phyloP scores from a whole-genome alignment of 1,284 basidiomycete species.

The Tranzscheliella williamsii region DNA sequence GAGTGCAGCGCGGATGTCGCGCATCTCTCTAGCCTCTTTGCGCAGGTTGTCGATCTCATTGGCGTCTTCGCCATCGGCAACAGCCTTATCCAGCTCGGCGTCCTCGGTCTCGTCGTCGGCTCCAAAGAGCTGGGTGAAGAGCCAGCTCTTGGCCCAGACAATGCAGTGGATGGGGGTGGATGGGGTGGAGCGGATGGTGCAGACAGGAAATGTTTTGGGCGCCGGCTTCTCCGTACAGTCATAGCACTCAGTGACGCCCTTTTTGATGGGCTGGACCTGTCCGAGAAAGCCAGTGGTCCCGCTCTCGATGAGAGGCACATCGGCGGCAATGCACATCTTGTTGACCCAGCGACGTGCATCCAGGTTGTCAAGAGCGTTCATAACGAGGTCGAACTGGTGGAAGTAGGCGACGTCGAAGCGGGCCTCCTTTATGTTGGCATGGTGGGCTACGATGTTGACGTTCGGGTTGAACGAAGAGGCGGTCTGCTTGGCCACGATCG shows the following conservation, averaged over 20 bases:
- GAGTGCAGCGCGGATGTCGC: slow-evolving; percentile 69
- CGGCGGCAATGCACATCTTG: slow-evolving; percentile 90
- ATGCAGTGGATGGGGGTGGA: slow-evolving; percentile 98
- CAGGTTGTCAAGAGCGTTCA: slow-evolving; percentile 92
- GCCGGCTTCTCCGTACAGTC: slow-evolving; percentile 70
- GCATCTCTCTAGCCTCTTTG: slow-evolving; percentile 86
- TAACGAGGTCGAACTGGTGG: slow-evolving; percentile 82
- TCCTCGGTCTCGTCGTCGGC: slow-evolving; percentile 57
- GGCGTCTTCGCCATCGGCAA: slow-evolving; percentile 86
- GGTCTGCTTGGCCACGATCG: slow-evolving; percentile 85
- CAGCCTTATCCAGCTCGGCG: slow-evolving; percentile 79
- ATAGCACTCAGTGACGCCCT: slow-evolving; percentile 53
- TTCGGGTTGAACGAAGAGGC: slow-evolving; percentile 90
- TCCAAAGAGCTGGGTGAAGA: slow-evolving; percentile 68
- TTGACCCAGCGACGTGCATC: slow-evolving; percentile 68
- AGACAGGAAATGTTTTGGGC: slow-evolving; percentile 93
- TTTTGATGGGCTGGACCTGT: slow-evolving; percentile 57
- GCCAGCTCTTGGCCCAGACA: slow-evolving; percentile 97
- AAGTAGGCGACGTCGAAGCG: slow-evolving; percentile 92
- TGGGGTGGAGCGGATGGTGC: slow-evolving; percentile 96
- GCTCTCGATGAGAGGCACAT: slow-evolving; percentile 89
- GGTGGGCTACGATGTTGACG: slow-evolving; percentile 82
- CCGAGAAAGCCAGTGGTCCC: slow-evolving; percentile 96
- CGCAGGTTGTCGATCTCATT: slow-evolving; percentile 83
- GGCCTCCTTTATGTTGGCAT: slow-evolving; percentile 92